Percentiles rank a stretch among this genome's conserved stretches.
Conservation (phyloP, 495 filamentous ascomycete species). For the Lasiosphaeria ovina region DNA sequence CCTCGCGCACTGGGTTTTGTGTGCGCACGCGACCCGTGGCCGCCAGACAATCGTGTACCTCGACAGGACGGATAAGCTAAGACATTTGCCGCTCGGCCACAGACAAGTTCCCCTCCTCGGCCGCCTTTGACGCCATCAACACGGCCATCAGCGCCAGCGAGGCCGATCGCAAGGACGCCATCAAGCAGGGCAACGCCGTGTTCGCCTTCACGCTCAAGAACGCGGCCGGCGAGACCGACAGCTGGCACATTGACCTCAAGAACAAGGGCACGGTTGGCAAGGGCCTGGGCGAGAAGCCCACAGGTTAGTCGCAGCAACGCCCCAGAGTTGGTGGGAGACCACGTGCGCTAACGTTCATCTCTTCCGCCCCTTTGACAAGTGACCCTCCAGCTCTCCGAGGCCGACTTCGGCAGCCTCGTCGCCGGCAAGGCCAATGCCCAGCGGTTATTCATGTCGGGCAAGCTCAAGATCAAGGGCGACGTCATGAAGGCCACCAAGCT, state of each 20-base stretch:
- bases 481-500: constrained; percentile 99
- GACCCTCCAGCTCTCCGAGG: constrained; percentile 78
- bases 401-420: constrained; percentile 79
- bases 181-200: constrained; percentile 82
- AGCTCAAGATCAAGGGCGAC: constrained; percentile 96
- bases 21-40: no score
- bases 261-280: constrained; percentile 78
- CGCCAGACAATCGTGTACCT: no score
- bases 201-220: constrained; percentile 95
- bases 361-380: constrained; percentile 50
- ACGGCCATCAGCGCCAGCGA: constrained; percentile 64
- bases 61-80: no score
- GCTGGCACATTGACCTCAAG: constrained; percentile 96
- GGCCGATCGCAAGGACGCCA: constrained; percentile 77
- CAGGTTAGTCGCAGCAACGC: constrained; percentile 55
- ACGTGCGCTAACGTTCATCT: no score
- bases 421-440: constrained; percentile 91
- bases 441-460: constrained; percentile 92
- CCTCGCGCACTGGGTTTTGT: no score
- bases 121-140: constrained; percentile 87
- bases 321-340: neutral
- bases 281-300: constrained; percentile 75
- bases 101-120: constrained; percentile 90
- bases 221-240: constrained; percentile 67
- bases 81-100: neutral